phyloP scores from a whole-genome alignment of 2,329 filamentous ascomycete genomes.

The Neofusicoccum sp. region DNA sequence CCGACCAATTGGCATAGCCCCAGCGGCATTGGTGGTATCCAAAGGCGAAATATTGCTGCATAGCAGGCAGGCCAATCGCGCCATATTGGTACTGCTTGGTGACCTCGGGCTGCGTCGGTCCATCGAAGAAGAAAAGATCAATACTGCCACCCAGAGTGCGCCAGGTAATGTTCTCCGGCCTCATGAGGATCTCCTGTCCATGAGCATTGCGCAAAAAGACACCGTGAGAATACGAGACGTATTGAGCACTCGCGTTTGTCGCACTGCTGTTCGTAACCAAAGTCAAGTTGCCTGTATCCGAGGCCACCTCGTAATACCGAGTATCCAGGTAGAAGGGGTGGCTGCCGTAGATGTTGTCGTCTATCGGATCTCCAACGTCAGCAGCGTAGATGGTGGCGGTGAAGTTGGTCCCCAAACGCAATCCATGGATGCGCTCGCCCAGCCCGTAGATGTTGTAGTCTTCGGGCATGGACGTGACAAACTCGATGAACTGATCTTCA shows the following conservation, averaged over 20 bases:
- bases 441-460: conserved; percentile 77
- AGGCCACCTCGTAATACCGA: conserved; percentile 66
- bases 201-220: conserved; percentile 78
- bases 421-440: conserved; percentile 71
- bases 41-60: conserved; percentile 81
- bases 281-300: conserved; percentile 50
- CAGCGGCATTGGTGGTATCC: conserved; percentile 84
- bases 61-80: conserved; percentile 69
- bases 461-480: conserved; percentile 65
- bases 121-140: conserved; percentile 79
- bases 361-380: conserved; percentile 67
- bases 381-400: conserved; percentile 70
- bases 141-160: conserved; percentile 74
- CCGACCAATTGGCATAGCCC: conserved; percentile 76
- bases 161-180: conserved; percentile 69
- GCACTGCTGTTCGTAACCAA: conserved; percentile 53
- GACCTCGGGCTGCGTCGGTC: conserved; percentile 68
- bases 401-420: conserved; percentile 72
- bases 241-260: conserved; percentile 47
- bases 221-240: conserved; percentile 72
- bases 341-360: conserved; percentile 71
- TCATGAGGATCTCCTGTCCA: conserved; percentile 71
- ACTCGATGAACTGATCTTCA: conserved; percentile 78
- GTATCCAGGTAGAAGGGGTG: conserved; percentile 83
- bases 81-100: conserved; percentile 70